Percentiles rank a stretch among this genome's conserved stretches.
phyloP scores from a whole-genome alignment of 2,329 filamentous ascomycete genomes.

The Bretziella fagacearum region DNA sequence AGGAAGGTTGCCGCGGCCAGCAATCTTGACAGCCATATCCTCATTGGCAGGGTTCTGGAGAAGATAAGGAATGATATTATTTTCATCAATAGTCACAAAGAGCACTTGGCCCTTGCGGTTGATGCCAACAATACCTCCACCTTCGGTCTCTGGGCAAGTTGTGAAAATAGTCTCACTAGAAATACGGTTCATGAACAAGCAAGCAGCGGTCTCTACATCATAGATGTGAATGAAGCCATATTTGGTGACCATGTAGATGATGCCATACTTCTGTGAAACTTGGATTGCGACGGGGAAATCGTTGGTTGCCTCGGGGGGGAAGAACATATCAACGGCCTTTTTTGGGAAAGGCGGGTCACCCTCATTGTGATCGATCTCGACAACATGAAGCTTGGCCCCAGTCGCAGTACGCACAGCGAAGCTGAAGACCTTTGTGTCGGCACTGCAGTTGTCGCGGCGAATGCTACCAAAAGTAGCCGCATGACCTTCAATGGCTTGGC shows the following conservation, averaged over 20 bases:
- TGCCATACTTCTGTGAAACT: slow-evolving; percentile 87
- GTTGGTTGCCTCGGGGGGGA: slow-evolving; percentile 84
- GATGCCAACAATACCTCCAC: slow-evolving; percentile 78
- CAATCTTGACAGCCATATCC: slow-evolving; percentile 86
- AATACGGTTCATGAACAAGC: slow-evolving; percentile 99
- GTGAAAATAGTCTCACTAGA: slow-evolving; percentile 99
- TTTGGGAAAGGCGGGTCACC: slow-evolving; percentile 82
- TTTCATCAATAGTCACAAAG: slow-evolving; percentile 84
- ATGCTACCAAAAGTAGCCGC: slow-evolving; percentile 87
- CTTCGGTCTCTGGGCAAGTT: slow-evolving; percentile 67
- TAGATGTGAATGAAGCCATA: slow-evolving; percentile 99
- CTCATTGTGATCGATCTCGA: slow-evolving; percentile 88
- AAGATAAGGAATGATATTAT: slow-evolving; percentile 80
- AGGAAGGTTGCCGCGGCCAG: slow-evolving; percentile 80
- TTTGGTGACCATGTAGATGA: slow-evolving; percentile 95
- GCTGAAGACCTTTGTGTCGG: slow-evolving; percentile 89
- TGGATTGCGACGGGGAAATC: slow-evolving; percentile 98
- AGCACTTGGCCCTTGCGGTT: slow-evolving; percentile 97
- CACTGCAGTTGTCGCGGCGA: slow-evolving; percentile 69
- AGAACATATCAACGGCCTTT: slow-evolving; percentile 95
- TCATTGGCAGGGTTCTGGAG: slow-evolving; percentile 92
- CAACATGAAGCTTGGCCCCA: slow-evolving; percentile 79
- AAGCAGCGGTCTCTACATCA: slow-evolving; percentile 85
- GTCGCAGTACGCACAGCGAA: slow-evolving; percentile 83
- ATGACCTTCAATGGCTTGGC: slow-evolving; percentile 94